Evolutionary conservation across 768 basidiomycete genomes (phyloP).

Genomic region (Hirschioporus abietinus): DNA sequence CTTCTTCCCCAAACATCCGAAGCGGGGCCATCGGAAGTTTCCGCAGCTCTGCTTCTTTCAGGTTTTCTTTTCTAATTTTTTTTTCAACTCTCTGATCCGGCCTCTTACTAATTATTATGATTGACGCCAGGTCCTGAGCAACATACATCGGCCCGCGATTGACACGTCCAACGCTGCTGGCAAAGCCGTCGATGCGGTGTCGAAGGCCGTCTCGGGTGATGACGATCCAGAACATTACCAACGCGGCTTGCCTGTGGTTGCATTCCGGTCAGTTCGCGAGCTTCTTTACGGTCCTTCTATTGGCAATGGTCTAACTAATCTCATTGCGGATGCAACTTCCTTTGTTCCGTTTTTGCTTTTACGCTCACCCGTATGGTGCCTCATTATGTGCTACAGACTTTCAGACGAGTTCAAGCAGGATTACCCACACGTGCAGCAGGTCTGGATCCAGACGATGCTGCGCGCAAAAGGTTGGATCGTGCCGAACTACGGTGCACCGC

Average conservation of each 20-base stretch:
- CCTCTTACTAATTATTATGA: neutral
- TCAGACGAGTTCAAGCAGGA: conserved; percentile 46
- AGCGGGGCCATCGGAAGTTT: neutral
- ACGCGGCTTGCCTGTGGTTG: conserved; percentile 55
- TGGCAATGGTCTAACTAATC: neutral
- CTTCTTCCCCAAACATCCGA: neutral
- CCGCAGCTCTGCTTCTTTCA: neutral
- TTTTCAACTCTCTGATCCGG: neutral
- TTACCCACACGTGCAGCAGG: conserved; percentile 49
- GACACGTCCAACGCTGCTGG: conserved; percentile 17
- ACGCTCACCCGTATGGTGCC: neutral
- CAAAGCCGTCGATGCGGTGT: conserved; percentile 19
- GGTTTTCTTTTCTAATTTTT: neutral
- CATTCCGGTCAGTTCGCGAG: conserved; percentile 35
- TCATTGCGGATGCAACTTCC: neutral
- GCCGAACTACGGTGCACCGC: conserved; percentile 53
- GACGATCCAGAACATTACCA: conserved; percentile 43
- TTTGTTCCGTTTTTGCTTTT: neutral
- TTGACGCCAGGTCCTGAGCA: conserved; percentile 34
- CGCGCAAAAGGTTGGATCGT: conserved; percentile 57
- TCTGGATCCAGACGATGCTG: conserved; percentile 43
- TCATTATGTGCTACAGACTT: conserved; percentile 25
- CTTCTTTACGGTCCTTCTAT: neutral
- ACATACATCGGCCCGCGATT: conserved; percentile 39
- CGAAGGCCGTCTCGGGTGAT: conserved; percentile 25